These are phyloP conservation scores for Acmispon strigosus DNA, from an alignment of 306 rosid species.

Conservation along the genomic window DNA sequence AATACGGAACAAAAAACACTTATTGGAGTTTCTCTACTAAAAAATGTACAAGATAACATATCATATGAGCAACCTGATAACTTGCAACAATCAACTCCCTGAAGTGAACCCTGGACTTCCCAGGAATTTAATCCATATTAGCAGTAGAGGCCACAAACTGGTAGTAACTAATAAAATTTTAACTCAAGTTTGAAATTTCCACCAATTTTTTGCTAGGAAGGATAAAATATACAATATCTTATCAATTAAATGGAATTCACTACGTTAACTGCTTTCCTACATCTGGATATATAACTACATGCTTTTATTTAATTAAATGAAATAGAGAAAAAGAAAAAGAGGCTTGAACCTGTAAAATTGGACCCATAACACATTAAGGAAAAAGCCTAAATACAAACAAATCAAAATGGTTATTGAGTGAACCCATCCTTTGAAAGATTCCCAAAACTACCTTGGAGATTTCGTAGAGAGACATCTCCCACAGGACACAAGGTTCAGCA, in stretches of 20 bases:
- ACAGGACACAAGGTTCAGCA: constrained; percentile 82
- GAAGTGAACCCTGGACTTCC: no score
- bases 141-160: neutral
- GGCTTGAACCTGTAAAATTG: constrained; percentile 44
- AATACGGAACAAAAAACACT: no score
- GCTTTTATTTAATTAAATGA: constrained; percentile 46
- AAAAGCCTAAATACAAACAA: constrained; percentile 47
- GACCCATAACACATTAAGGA: constrained; percentile 31
- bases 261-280: constrained; percentile 32
- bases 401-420: constrained; percentile 37
- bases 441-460: constrained; percentile 68
- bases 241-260: constrained; percentile 28
- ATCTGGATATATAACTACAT: constrained; percentile 31
- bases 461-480: constrained; percentile 73
- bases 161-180: neutral
- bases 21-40: no score
- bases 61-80: no score
- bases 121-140: no score
- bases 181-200: constrained; percentile 11
- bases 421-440: constrained; percentile 40
- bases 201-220: constrained; percentile 15
- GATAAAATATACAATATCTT: constrained; percentile 32
- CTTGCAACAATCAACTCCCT: no score
- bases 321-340: neutral
- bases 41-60: no score